A percentile compares a stretch with the other conserved stretches of the same genome.
These are phyloP conservation scores for Hypoxylon sp. DNA, from an alignment of 2,329 filamentous ascomycete species.

Conservation along the genomic window DNA sequence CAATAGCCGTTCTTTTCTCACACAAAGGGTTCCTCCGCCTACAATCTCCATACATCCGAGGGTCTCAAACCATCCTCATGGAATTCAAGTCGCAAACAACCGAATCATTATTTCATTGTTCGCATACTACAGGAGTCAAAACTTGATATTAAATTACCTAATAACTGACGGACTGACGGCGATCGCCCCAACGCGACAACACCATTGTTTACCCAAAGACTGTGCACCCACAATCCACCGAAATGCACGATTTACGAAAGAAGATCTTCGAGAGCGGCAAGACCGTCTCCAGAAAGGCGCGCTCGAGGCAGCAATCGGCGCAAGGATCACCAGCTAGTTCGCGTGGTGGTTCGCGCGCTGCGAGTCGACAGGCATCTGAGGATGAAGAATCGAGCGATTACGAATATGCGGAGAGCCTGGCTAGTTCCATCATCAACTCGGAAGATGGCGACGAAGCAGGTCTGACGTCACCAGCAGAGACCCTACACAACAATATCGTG, in stretches of 20 bases:
- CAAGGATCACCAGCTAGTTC: slow-evolving; percentile 72
- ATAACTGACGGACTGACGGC: background rate
- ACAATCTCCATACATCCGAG: background rate
- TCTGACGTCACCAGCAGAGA: slow-evolving; percentile 71
- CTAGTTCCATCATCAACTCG: slow-evolving; percentile 68
- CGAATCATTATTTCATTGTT: slow-evolving; percentile 43
- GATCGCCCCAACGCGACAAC: slow-evolving; percentile 9
- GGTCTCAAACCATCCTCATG: slow-evolving; percentile 50
- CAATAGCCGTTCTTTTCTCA: slow-evolving; percentile 10
- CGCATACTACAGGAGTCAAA: slow-evolving; percentile 50
- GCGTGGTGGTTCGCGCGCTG: slow-evolving; percentile 70
- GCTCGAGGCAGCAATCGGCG: slow-evolving; percentile 69
- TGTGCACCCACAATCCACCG: slow-evolving; percentile 8
- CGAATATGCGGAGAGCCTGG: slow-evolving; percentile 66
- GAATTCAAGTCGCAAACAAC: slow-evolving; percentile 49
- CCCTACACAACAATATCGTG: slow-evolving; percentile 76
- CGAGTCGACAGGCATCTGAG: slow-evolving; percentile 75
- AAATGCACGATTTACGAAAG: slow-evolving; percentile 76
- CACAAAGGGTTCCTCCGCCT: slow-evolving; percentile 24
- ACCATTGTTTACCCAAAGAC: slow-evolving; percentile 7
- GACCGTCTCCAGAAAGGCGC: slow-evolving; percentile 78
- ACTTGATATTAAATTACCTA: slow-evolving; percentile 45
- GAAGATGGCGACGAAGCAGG: slow-evolving; percentile 76
- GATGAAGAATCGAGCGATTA: slow-evolving; percentile 72
- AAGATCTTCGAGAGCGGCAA: slow-evolving; percentile 81